These are phyloP conservation scores for Chalaropsis thielavioides DNA, from an alignment of 2,329 filamentous ascomycete species.

Conservation along the genomic window DNA sequence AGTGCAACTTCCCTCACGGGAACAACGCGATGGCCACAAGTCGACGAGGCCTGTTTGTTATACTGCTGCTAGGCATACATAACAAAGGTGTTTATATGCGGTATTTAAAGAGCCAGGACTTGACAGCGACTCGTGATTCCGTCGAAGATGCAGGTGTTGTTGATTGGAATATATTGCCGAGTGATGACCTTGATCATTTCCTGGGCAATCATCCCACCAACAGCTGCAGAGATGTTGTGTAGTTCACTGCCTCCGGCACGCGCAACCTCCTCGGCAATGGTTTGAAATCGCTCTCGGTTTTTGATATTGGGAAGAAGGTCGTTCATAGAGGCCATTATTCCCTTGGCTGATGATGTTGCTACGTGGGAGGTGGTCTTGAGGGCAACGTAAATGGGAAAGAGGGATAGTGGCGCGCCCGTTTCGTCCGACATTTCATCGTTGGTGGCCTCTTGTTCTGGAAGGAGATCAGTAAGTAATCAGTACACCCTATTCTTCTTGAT, in stretches of 20 bases:
- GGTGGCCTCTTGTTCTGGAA: slow-evolving; percentile 37
- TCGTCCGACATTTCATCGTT: slow-evolving; percentile 40
- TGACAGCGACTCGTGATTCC: slow-evolving; percentile 49
- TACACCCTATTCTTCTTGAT: neutral
- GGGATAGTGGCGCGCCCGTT: slow-evolving; percentile 39
- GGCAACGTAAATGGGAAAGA: slow-evolving; percentile 56
- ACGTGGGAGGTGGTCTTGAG: slow-evolving; percentile 29
- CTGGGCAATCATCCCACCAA: slow-evolving; percentile 88
- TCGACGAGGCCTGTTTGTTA: no score
- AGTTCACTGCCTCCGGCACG: slow-evolving; percentile 73
- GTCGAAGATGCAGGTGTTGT: slow-evolving; percentile 58
- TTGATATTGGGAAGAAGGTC: neutral
- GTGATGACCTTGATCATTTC: slow-evolving; percentile 85
- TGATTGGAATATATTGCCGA: slow-evolving; percentile 56
- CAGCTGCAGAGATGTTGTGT: slow-evolving; percentile 79
- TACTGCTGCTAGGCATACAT: no score
- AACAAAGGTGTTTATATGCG: neutral
- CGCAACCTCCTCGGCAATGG: slow-evolving; percentile 47
- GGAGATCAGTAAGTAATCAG: neutral
- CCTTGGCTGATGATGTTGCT: slow-evolving; percentile 14
- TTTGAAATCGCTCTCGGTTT: slow-evolving; percentile 3
- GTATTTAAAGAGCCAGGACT: slow-evolving; percentile 30
- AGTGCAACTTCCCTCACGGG: neutral
- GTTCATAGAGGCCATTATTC: slow-evolving; percentile 11
- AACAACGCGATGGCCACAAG: neutral